Conservation (phyloP, 352 stramenopile genomes). For the Elongisporangium prolatum region DNA sequence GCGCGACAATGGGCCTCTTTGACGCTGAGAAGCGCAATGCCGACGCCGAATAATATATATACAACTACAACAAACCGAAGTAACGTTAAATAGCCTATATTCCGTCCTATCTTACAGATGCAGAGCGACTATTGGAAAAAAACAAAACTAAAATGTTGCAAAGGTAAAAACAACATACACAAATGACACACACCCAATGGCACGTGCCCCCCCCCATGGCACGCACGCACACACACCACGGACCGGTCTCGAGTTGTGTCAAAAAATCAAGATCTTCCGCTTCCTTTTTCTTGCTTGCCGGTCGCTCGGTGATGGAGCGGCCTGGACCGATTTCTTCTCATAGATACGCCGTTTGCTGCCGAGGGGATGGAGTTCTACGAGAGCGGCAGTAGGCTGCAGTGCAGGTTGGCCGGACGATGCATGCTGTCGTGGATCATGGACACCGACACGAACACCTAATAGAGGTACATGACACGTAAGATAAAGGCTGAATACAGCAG, state of each 20-base stretch:
- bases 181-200: not conserved
- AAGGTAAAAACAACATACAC: conserved; percentile 2
- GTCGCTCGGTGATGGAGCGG: conserved; percentile 1
- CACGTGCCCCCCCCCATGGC: not conserved
- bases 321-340: not conserved
- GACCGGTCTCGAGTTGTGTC: conserved; percentile 2
- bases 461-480: conserved; percentile 8
- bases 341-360: not conserved
- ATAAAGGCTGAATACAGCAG: not conserved
- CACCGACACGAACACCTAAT: conserved; percentile 75
- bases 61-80: not conserved
- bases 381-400: conserved; percentile 73
- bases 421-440: conserved; percentile 80
- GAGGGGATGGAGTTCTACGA: conserved; percentile 28
- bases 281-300: conserved; percentile 4
- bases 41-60: not conserved
- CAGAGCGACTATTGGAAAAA: not conserved
- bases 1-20: conserved; percentile 45
- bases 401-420: conserved; percentile 68
- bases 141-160: conserved; percentile 3
- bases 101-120: conserved; percentile 7
- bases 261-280: conserved; percentile 4
- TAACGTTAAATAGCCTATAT: conserved; percentile 38
- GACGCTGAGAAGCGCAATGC: conserved; percentile 1
- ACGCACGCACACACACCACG: conserved; percentile 5